Evolutionary conservation across 1,139 yeast species (phyloP).

Genomic region (Candida frijolesensis): DNA sequence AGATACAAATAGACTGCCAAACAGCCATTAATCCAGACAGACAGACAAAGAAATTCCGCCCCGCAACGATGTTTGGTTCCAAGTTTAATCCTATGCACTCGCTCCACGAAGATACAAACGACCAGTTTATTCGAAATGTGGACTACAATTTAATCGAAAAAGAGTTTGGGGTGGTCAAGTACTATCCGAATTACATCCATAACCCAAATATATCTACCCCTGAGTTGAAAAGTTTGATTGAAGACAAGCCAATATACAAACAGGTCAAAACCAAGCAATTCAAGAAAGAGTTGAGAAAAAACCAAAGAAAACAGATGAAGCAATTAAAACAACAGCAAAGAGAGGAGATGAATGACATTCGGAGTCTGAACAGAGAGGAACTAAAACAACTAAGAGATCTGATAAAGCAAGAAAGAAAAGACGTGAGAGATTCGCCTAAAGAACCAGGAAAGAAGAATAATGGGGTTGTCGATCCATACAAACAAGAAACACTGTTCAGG

Average conservation of each 20-base stretch:
- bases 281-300: constrained; percentile 9
- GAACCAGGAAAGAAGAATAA: constrained; percentile 6
- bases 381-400: constrained; percentile 15
- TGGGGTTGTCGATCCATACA: background rate
- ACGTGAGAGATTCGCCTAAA: constrained; percentile 15
- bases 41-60: background rate
- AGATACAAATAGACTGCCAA: too few species aligned
- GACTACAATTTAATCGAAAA: constrained; percentile 42
- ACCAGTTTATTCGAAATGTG: constrained; percentile 5
- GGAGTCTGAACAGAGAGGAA: constrained; percentile 15
- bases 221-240: constrained; percentile 33
- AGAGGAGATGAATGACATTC: constrained; percentile 7
- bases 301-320: constrained; percentile 8
- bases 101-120: background rate
- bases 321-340: constrained; percentile 13
- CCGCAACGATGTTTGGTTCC: background rate
- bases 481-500: background rate
- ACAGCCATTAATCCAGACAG: background rate
- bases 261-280: constrained; percentile 35
- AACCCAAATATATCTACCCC: constrained; percentile 44
- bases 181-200: constrained; percentile 44
- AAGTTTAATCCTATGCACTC: constrained; percentile 2
- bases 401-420: constrained; percentile 16
- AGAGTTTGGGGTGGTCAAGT: constrained; percentile 38
- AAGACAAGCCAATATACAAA: constrained; percentile 44